A percentile compares a stretch with the other conserved stretches of the same genome.
phyloP scores from a whole-genome alignment of 257 asterid genomes.

The Solanum microdontum region DNA sequence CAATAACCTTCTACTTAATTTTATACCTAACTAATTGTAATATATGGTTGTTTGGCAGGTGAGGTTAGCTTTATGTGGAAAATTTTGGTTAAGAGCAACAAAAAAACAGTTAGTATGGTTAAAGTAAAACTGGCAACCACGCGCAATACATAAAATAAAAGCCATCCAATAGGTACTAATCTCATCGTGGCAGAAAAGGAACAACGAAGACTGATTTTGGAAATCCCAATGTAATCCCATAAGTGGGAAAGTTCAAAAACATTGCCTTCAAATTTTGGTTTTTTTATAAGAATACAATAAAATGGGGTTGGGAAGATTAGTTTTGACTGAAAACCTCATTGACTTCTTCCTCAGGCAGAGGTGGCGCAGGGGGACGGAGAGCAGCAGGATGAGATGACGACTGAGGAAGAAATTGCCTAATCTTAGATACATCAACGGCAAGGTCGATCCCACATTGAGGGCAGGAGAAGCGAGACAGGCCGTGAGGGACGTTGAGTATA shows the following conservation, averaged over 20 bases:
- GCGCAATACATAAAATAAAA: background rate
- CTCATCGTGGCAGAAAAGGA: background rate
- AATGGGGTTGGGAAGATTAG: background rate
- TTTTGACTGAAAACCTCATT: slow-evolving; percentile 55
- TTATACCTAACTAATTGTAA: background rate
- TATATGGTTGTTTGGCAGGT: background rate
- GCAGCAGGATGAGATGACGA: slow-evolving; percentile 2
- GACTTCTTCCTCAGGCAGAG: slow-evolving; percentile 58
- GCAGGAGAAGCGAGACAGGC: slow-evolving; percentile 69
- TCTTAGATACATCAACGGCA: slow-evolving; percentile 65
- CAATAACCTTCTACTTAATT: background rate
- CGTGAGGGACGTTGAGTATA: slow-evolving; percentile 82
- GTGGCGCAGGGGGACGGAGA: slow-evolving; percentile 9
- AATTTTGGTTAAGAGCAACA: background rate
- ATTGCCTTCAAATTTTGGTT: background rate
- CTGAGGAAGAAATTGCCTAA: slow-evolving; percentile 38
- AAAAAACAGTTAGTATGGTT: background rate
- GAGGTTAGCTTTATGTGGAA: background rate
- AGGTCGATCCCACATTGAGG: slow-evolving; percentile 80
- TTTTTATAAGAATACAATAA: background rate
- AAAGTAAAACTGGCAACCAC: background rate
- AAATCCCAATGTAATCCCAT: background rate
- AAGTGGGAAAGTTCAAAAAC: background rate
- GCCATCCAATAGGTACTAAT: background rate
- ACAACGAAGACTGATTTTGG: background rate